Conservation (phyloP, 495 filamentous ascomycete genomes). For the Hypoxylon rickii region DNA sequence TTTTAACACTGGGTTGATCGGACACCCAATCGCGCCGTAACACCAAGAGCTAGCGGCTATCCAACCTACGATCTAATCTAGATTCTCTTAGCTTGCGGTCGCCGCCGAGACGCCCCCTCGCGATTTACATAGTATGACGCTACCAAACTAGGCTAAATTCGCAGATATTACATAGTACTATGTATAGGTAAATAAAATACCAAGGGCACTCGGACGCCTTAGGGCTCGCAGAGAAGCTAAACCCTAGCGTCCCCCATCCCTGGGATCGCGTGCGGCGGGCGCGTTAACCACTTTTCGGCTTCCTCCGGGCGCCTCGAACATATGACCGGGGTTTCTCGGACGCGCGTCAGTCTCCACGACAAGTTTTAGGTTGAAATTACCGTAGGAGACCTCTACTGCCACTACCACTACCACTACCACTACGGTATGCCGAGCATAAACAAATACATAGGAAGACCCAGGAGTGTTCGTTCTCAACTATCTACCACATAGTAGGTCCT, state of each 20-base stretch:
- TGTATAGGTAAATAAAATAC: neutral
- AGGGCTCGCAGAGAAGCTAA: conserved; percentile 22
- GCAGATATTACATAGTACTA: neutral
- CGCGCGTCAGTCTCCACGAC: conserved; percentile 24
- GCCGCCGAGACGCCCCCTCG: conserved; percentile 1
- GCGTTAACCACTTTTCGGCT: conserved; percentile 29
- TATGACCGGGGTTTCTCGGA: conserved; percentile 4
- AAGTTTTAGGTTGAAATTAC: neutral
- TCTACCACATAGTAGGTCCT: no score
- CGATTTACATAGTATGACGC: conserved; percentile 18
- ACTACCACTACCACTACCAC: neutral
- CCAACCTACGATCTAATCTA: conserved; percentile 16
- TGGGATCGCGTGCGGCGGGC: conserved; percentile 33
- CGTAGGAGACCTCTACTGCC: neutral
- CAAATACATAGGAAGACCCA: no score
- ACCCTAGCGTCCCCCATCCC: conserved; percentile 26
- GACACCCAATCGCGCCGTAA: neutral
- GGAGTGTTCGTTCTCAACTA: no score
- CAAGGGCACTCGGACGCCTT: neutral
- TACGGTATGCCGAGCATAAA: no score
- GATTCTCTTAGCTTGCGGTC: conserved; percentile 6
- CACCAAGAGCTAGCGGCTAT: conserved; percentile 23
- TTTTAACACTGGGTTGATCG: neutral
- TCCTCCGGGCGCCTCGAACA: conserved; percentile 31
- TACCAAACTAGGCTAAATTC: conserved; percentile 31